Conservation (phyloP, 345 rosid species). For the Eucalyptus dawsonii region DNA sequence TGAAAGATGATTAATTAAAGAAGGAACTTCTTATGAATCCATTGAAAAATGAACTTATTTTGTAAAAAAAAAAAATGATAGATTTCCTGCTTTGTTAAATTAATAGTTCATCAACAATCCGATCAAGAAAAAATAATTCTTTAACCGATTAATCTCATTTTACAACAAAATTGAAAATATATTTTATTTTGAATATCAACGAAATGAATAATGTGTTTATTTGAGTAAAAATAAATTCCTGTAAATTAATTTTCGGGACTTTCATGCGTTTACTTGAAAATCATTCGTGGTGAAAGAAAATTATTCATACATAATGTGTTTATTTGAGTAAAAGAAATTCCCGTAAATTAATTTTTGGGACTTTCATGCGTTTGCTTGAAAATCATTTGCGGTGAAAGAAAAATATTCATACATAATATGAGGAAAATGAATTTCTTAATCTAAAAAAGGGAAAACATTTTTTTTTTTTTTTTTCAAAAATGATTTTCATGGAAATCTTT, state of each 20-base stretch:
- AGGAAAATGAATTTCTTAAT: too few relatives aligned
- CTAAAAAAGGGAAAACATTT: not conserved
- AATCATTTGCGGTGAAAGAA: too few relatives aligned
- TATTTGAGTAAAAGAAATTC: too few relatives aligned
- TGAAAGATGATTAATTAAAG: not conserved
- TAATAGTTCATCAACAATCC: not conserved
- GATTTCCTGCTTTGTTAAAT: not conserved
- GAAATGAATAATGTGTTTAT: not conserved
- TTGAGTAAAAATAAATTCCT: too few relatives aligned
- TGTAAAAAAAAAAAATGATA: not conserved
- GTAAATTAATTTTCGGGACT: too few relatives aligned
- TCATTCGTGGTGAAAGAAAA: too few relatives aligned
- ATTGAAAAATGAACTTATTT: not conserved
- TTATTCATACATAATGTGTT: too few relatives aligned
- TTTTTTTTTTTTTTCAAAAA: too few relatives aligned
- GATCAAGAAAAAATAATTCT: not conserved
- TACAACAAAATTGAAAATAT: not conserved
- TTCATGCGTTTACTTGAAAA: too few relatives aligned
- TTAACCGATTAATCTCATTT: not conserved
- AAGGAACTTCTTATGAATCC: not conserved
- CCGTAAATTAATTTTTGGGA: fast-evolving
- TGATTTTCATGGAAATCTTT: too few relatives aligned
- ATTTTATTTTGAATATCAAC: not conserved
- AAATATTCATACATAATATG: too few relatives aligned
- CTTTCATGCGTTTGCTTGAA: not conserved